phyloP scores from a whole-genome alignment of 2,329 filamentous ascomycete species.

The Sphaerulina populicola region DNA sequence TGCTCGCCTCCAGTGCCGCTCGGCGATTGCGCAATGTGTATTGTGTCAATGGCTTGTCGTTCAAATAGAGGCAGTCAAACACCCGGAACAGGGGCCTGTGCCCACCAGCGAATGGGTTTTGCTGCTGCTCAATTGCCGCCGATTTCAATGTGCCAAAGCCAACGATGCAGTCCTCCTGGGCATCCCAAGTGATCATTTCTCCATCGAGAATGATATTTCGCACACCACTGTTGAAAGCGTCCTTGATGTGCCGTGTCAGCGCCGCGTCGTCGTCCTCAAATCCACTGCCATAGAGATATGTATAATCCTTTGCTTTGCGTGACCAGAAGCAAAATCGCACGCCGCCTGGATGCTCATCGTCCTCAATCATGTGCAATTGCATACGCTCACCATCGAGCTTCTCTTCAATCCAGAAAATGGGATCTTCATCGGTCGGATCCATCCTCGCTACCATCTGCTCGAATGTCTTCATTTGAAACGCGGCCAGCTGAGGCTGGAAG shows the following conservation, averaged over 20 bases:
- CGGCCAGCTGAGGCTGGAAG: slow-evolving; percentile 90
- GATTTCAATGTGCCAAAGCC: slow-evolving; percentile 91
- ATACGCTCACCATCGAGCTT: slow-evolving; percentile 95
- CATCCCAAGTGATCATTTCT: slow-evolving; percentile 98
- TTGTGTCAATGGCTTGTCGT: slow-evolving; percentile 67
- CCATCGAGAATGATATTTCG: slow-evolving; percentile 86
- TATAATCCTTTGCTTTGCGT: slow-evolving; percentile 91
- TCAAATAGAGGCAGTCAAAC: slow-evolving; percentile 87
- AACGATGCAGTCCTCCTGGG: slow-evolving; percentile 71
- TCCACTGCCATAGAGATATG: slow-evolving; percentile 78
- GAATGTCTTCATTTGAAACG: slow-evolving; percentile 79
- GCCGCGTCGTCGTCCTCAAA: slow-evolving; percentile 67
- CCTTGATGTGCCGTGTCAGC: slow-evolving; percentile 68
- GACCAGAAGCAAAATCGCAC: slow-evolving; percentile 83
- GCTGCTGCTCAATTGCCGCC: slow-evolving; percentile 70
- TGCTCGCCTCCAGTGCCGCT: slow-evolving; percentile 61
- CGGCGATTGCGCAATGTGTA: slow-evolving; percentile 78
- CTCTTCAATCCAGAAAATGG: slow-evolving; percentile 92
- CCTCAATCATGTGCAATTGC: slow-evolving; percentile 84
- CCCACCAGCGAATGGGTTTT: slow-evolving; percentile 58
- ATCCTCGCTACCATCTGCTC: slow-evolving; percentile 67
- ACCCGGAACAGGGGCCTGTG: slow-evolving; percentile 72
- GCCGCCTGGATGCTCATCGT: slow-evolving; percentile 59
- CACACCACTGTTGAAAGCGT: slow-evolving; percentile 69
- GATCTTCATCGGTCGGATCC: slow-evolving; percentile 59